Evolutionary conservation across 1,139 yeast genomes (phyloP), one percentile per base, ranked within the genome.

Genomic region (Blastobotrys capitulatus): DNA sequence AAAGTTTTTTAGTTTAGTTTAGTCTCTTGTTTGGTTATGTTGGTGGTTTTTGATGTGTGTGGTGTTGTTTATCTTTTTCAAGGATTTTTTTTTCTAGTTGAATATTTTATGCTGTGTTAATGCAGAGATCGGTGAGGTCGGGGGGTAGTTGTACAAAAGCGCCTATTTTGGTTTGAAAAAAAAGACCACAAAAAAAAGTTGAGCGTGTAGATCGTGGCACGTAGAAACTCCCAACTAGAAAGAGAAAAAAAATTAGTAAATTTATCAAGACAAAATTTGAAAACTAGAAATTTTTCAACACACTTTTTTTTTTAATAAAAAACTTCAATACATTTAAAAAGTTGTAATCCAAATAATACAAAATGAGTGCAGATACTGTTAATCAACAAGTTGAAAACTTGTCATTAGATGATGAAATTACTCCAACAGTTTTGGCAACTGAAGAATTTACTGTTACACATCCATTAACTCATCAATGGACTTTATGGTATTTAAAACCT

Each of bases 401-500:
- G 44, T 44, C 50, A 36, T 47, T 60, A 38, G 52, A 48, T 46
- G 54, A 46, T 32, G 48, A 55, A 16, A 49, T 49, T 39, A 52
- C 55, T 19, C 50, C 58, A 52, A 83, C 92, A 49, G 86, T 83
- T 50, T 79, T 86, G 62, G 76, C 77, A 60, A 76, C 80, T 60
- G 84, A 80, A 59, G 86, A 83, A 65, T 84, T 86, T 68, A 78
- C 77, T 54, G 86, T 83, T 57, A 83, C 89, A 70, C 98, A 92
- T 70, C 97, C 97, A 50, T 80, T 92, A 64, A 86, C 88, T 71
- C 81, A 83, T 65, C 81, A 82, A 70, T 92, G 98, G 98, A 89
- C 97, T 43, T 79, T 92, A 65, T 92, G 98, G 98, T 92, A 89
- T 77, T 87, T 96, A 53, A 89, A 89, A 74, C 83, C 88, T 59